Base-by-base conservation (phyloP, 352 stramenopile genomes). In the Globisporangium radiosum region DNA sequence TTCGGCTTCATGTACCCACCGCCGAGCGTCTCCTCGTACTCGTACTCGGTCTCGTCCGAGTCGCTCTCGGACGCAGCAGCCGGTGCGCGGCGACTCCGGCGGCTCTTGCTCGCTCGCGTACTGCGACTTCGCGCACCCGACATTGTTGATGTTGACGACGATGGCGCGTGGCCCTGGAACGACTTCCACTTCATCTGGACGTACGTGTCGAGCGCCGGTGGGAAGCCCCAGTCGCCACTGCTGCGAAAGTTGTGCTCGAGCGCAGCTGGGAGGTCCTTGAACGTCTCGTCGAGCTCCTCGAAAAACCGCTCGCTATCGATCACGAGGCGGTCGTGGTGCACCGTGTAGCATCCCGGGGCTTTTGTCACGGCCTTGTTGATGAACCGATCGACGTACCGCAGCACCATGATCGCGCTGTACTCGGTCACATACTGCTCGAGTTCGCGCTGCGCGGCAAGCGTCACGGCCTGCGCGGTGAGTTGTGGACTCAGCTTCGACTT, bases 151-250 rank as follows among this genome's bases (percentile, higher is more conserved):
- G 9, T 40, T 62, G 42, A 59, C 0, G 42, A 66, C 11, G 45
- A 44, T 49, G 63, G 54, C 7, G 58, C 52, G 38, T 65, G 64
- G 25, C 62, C 58, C 51, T 86, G 81, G 65, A 91, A 91, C 33
- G 79, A 88, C 7, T 81, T 69, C 81, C 81, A 91, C 62, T 91
- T 91, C 57, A 91, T 63, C 72, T 91, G 81, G 52, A 87, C 75
- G 57, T 91, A 91, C 49, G 72, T 75, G 38, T 91, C 72, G 10
- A 91, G 68, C 14, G 75, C 71, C n/a, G 66, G 59, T 19, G 81
- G 79, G 51, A 91, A 84, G 0, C 62, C 52, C 73, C 73, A 91
- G 39, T 89, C 81, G 13, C 81, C 77, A 1, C 45, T 60, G 38
- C 60, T 56, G 36, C 78, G 75, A 57, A 91, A 89, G 38, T 82